phyloP scores from a whole-genome alignment of 176 grass and related monocot species.

The Aegilops sharonensis region DNA sequence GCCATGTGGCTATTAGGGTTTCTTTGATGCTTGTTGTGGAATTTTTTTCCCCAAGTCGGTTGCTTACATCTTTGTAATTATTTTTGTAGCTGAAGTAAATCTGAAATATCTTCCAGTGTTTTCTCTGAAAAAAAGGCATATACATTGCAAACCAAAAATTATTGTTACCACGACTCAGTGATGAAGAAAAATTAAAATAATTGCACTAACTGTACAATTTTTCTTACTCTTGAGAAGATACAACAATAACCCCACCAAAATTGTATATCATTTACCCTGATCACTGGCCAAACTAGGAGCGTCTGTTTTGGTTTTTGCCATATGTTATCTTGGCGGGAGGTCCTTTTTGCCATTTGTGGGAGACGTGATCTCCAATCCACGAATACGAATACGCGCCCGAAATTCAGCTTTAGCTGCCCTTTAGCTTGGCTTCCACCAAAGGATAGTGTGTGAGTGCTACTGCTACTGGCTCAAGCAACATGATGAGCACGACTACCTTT shows the following conservation, averaged over 20 bases:
- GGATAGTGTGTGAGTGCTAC: background rate
- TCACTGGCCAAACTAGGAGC: background rate
- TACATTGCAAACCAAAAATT: too few species aligned
- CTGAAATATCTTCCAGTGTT: too few species aligned
- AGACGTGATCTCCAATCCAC: slow-evolving; percentile 31
- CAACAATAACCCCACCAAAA: background rate
- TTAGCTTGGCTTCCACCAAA: slow-evolving; percentile 16
- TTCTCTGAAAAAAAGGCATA: too few species aligned
- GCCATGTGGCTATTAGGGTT: too few species aligned
- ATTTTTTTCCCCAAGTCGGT: too few species aligned
- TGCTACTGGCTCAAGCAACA: background rate
- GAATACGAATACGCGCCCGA: background rate
- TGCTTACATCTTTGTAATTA: too few species aligned
- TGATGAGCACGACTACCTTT: background rate
- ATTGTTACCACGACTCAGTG: too few species aligned
- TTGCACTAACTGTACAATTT: background rate
- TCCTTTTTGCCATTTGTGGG: background rate
- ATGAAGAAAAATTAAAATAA: too few species aligned
- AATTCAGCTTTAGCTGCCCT: slow-evolving; percentile 5
- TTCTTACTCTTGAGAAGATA: background rate
- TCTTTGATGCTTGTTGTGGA: too few species aligned
- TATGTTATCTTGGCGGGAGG: background rate
- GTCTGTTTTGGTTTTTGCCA: background rate
- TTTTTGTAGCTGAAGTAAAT: too few species aligned
- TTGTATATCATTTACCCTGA: too few species aligned